Evolutionary conservation across 108 stramenopile species (phyloP), one percentile per base, ranked within the genome.

Genomic region (Cylindrotheca closterium): DNA sequence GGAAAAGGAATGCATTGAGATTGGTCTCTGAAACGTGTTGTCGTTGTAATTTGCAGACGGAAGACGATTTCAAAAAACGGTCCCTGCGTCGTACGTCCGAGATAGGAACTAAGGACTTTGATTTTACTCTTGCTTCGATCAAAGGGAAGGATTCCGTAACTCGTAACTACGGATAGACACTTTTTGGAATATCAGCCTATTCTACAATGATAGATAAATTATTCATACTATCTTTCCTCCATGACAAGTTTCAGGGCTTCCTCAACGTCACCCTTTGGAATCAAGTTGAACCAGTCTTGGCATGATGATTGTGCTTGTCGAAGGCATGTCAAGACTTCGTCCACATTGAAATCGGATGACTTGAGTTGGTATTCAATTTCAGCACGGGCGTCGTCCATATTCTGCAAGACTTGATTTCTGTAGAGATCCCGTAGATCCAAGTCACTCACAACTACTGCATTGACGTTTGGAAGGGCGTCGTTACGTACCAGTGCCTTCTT

Each of bases 341-440:
- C 55, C 7, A 61, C 29, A 54, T 70, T 60, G 5, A 51, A 8
- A 28, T 61, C 55, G 5, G 1, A 25, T 5, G 31, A 42, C 32
- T 32, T 56, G 51, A 5, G 34, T 49, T 70, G 64, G 54, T 71
- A 71, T 21, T 49, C 19, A 55, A 73, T 67, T 51, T 88, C 87
- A 12, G 85, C 85, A 55, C 59, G 76, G 1, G 81, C 79, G 77
- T 92, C 87, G 26, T 92, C 87, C 54, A 85, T 58, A 17, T 70
- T 59, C 19, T 78, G 77, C 52, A 81, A 66, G 0, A 87, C 50
- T 25, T 73, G 82, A 79, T 92, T 92, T 29, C 91, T 67, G 60
- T 78, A 81, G 58, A 92, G 77, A 71, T 92, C 83, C 8, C 91
- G 67, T 21, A 84, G 67, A 68, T 92, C 91, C 56, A 92, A 66